phyloP scores from a whole-genome alignment of 2,329 filamentous ascomycete genomes.

The Macrophomina pseudophaseolina region DNA sequence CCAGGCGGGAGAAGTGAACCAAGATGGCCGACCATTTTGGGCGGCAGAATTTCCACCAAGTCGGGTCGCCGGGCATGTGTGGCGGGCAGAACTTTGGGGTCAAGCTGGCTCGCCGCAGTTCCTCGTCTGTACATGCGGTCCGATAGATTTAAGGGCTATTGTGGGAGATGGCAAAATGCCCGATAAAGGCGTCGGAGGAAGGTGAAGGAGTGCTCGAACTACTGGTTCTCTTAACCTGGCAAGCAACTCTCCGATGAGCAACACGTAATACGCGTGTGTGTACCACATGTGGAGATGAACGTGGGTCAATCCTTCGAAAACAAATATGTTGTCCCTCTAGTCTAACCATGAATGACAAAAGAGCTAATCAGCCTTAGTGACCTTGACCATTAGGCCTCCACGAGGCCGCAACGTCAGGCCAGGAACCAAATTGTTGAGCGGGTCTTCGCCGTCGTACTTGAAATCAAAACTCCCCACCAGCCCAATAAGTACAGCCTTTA shows the following conservation, averaged over 20 bases:
- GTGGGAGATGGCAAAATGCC: too few species aligned
- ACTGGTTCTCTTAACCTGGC: too few species aligned
- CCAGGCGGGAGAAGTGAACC: not conserved
- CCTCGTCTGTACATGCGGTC: too few species aligned
- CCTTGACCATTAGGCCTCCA: constrained; percentile 1
- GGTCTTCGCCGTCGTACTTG: not conserved
- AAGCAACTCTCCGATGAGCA: too few species aligned
- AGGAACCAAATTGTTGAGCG: not conserved
- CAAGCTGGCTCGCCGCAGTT: too few species aligned
- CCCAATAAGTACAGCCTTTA: not conserved
- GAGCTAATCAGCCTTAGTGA: not conserved
- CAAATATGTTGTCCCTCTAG: not conserved
- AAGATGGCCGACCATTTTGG: not conserved
- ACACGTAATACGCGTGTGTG: too few species aligned
- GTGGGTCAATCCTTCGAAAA: not conserved
- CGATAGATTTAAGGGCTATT: too few species aligned
- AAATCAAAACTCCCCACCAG: not conserved
- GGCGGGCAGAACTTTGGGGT: not conserved
- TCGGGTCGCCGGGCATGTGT: not conserved
- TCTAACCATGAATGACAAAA: too few species aligned
- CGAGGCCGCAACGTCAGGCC: constrained; percentile 1
- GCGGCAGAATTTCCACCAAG: too few species aligned
- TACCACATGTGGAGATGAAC: not conserved
- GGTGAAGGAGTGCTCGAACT: too few species aligned
- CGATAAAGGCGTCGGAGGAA: too few species aligned